Base-by-base conservation (phyloP, 78 protist species). In the Dictyostelium intermedium region DNA sequence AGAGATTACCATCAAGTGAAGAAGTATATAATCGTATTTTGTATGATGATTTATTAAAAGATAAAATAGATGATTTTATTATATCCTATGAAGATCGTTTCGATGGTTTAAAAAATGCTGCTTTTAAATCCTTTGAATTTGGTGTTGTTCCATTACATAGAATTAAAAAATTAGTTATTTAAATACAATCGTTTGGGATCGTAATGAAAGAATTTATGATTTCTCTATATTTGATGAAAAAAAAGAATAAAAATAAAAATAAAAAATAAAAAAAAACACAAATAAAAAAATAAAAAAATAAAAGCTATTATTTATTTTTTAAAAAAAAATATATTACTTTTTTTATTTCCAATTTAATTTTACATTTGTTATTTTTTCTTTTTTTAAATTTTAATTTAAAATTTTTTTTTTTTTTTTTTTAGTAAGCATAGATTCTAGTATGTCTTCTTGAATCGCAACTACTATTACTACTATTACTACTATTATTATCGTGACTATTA, bases 11-110 rank as follows among this genome's bases (percentile, higher is more conserved):
- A 18, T 87, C 92, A 0, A 16, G 79, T 18, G 85, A 78, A 87
- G 92, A 87, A 61, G 82, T 87, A 8, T 87, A 87, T 20, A 87
- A 87, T 63, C 79, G 92, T 60, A 87, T 87, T 34, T 78, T 78
- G 61, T 87, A 77, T 83, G 85, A 78, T 16, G 60, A 77, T 77
- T 25, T 63, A 32, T 70, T 70, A 25, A 70, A 70, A 3, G 41
- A 32, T 32, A 70, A 70, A 32, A 35, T 78, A 0, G 92, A 87
- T 27, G 41, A 50, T 8, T 76, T 87, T 77, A 37, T 27, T 0
- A 87, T 87, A n/a, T 10, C 13, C 2, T 87, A 87, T 78, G 77
- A 56, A 30, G 92, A 87, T 43, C 34, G 92, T 39, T 78, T 87
- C 14, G 79, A 50, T 41, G 92, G 79, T 63, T 78, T 87, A 27